Conservation (phyloP, 176 grass and related monocot species). For the Carex cristatella region DNA sequence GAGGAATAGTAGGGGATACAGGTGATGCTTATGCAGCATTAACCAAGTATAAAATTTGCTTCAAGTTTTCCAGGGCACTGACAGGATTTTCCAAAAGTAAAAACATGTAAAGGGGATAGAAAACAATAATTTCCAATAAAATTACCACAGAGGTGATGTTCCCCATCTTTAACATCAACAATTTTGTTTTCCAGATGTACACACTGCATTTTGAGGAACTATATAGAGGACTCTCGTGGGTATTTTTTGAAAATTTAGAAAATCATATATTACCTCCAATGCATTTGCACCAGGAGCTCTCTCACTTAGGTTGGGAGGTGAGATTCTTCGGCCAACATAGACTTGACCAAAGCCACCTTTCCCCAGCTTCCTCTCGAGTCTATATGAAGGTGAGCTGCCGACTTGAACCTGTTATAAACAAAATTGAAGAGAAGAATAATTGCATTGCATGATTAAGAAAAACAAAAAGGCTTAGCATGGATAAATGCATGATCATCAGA, state of each 20-base stretch:
- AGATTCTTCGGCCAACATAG: constrained; percentile 65
- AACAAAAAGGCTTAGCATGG: not conserved
- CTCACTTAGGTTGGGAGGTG: constrained; percentile 47
- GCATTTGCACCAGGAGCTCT: constrained; percentile 57
- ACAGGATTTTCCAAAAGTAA: not conserved
- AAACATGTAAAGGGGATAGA: not conserved
- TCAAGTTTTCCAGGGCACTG: not conserved
- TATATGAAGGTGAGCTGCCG: constrained; percentile 68
- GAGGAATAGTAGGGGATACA: not conserved
- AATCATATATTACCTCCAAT: constrained; percentile 47
- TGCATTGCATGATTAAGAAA: not conserved
- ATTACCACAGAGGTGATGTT: not conserved
- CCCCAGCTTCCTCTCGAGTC: constrained; percentile 76
- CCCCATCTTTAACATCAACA: not conserved
- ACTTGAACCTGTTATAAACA: constrained; percentile 61
- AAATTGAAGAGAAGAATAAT: not conserved
- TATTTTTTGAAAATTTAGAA: not conserved
- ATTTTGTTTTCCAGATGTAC: not conserved
- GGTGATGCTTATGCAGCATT: not conserved
- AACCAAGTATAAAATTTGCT: not conserved
- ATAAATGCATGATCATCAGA: not conserved
- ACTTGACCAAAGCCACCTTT: constrained; percentile 99
- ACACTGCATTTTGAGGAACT: not conserved
- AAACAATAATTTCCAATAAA: not conserved
- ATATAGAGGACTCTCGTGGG: not conserved